Evolutionary conservation across 2,329 filamentous ascomycete genomes (phyloP), one percentile per base, ranked within the genome.

Genomic region (Penicillium crustosum): DNA sequence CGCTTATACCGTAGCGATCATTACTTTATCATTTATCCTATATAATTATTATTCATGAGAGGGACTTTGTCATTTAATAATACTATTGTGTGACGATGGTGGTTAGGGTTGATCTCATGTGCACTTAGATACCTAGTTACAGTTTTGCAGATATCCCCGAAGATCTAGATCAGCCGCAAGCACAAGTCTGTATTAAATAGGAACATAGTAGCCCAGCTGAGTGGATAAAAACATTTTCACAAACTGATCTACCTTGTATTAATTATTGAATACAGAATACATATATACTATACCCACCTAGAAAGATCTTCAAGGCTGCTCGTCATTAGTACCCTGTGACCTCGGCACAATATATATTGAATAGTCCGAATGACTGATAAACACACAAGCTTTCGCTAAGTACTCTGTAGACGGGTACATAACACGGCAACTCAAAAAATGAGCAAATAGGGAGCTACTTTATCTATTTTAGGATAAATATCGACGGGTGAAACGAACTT

Each of bases 361-460:
- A 27, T 6, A 15, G 25, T 38, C 33, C 43, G 21, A 21, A 27
- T 52, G 49, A 58, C 48, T 38, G n/a, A 41, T 13, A 9, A 49
- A 29, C 17, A 53, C 27, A 43, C 36, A 63, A 63, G 57, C 61
- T 63, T 57, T 45, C 6, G 36, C 36, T 19, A 56, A 61, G 51
- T 15, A n/a, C n/a, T n/a, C n/a, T n/a, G n/a, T n/a, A 57, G 45
- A n/a, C 23, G 8, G 29, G 0, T n/a, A 21, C 10, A 6, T 31
- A 25, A 53, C 10, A 23, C 7, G 23, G 36, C 13, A 21, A 3
- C 7, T 10, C 9, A 10, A 17, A 35, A 48, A 33, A 27, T 10
- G 23, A 43, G 4, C 19, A 6, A 27, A 21, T 17, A 47, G 19
- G 7, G 3, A n/a, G 13, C 17, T 47, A 57, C 5, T 25, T 21